phyloP scores from a whole-genome alignment of 2,329 filamentous ascomycete species.

The Aphanoascus verrucosus region DNA sequence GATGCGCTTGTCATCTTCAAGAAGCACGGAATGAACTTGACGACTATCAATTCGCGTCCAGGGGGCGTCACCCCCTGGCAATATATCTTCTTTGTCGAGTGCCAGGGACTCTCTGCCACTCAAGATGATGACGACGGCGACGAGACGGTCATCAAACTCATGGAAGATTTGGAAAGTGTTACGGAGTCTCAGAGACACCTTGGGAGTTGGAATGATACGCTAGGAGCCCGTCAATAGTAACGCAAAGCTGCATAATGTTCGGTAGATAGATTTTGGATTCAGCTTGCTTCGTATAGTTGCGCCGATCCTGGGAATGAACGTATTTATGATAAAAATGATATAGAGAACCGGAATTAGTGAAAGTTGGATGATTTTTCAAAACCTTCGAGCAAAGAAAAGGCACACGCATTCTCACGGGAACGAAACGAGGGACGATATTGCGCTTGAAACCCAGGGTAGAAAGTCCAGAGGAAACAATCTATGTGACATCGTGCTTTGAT shows the following conservation, averaged over 20 bases:
- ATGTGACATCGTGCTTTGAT: neutral
- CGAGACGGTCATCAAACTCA: constrained; percentile 22
- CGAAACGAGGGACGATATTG: constrained; percentile 4
- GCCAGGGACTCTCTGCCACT: constrained; percentile 45
- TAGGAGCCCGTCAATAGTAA: neutral
- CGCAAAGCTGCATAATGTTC: neutral
- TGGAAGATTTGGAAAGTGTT: constrained; percentile 26
- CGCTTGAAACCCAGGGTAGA: neutral
- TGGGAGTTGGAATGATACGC: constrained; percentile 32
- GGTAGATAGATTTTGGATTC: neutral
- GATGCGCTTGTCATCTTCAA: constrained; percentile 71
- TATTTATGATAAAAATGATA: neutral
- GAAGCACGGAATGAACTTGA: constrained; percentile 63
- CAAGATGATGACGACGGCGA: constrained; percentile 20
- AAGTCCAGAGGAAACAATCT: constrained; percentile 3
- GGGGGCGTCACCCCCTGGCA: constrained; percentile 67
- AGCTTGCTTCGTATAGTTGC: neutral
- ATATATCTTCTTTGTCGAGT: constrained; percentile 92
- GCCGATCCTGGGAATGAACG: neutral
- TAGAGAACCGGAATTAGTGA: neutral
- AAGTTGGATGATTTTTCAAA: neutral
- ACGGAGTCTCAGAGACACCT: constrained; percentile 32
- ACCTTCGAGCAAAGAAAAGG: constrained; percentile 2
- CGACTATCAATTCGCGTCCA: constrained; percentile 79
- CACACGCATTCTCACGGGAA: neutral